Conservation (phyloP, 2,329 filamentous ascomycete genomes). For the Diplodia mutila region DNA sequence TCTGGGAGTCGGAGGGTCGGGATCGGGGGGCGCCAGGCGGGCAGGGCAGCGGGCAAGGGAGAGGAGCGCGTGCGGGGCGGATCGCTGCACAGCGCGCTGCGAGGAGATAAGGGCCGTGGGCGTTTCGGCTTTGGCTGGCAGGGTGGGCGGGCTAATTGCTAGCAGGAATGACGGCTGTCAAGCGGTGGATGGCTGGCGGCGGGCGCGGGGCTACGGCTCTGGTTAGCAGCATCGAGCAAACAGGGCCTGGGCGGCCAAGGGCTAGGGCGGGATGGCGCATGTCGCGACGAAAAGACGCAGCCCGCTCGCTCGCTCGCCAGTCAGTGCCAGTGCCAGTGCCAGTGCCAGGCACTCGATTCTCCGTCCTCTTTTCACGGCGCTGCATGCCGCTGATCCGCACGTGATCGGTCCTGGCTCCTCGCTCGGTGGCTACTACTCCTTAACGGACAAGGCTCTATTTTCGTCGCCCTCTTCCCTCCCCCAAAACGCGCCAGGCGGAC, state of each 20-base stretch:
- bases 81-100: background rate
- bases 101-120: background rate
- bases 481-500: constrained; percentile 22
- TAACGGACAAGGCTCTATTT: constrained; percentile 12
- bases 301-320: background rate
- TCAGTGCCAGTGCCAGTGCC: too few species aligned
- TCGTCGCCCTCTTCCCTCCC: constrained; percentile 17
- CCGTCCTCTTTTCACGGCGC: constrained; percentile 12
- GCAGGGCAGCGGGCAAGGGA: background rate
- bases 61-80: background rate
- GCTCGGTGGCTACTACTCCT: constrained; percentile 15
- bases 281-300: constrained; percentile 10
- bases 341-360: background rate
- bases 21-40: background rate
- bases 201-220: background rate
- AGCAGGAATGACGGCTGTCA: constrained; percentile 11
- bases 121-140: too few species aligned
- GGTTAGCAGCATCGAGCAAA: background rate
- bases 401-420: constrained; percentile 12
- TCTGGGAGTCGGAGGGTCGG: constrained; percentile 26
- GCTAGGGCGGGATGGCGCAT: constrained; percentile 9
- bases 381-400: constrained; percentile 19
- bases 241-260: constrained; percentile 5
- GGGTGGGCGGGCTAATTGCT: background rate
- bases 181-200: constrained; percentile 1